These are phyloP conservation scores for Syncephalis plumigaleata DNA, from an alignment of 371 early-diverging fungal species.

Conservation along the genomic window DNA sequence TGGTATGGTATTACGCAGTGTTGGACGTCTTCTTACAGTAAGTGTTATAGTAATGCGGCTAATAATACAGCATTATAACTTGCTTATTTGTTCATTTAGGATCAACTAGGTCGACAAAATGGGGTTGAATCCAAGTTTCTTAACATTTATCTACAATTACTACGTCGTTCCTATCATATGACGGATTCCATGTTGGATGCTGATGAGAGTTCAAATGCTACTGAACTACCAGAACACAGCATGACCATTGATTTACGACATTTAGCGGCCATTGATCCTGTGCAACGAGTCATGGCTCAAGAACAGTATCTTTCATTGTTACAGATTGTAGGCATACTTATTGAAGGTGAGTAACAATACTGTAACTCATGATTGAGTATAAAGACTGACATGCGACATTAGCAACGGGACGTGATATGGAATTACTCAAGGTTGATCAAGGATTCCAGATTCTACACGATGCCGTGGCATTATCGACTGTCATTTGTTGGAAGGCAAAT, in stretches of 20 bases:
- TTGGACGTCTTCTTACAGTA: conserved; percentile 7
- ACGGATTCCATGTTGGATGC: background rate
- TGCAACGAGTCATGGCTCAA: conserved; percentile 13
- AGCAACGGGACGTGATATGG: conserved; percentile 6
- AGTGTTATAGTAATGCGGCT: too few relatives aligned
- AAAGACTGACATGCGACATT: too few relatives aligned
- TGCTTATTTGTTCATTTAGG: conserved; percentile 2
- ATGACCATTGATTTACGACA: background rate
- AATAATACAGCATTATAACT: background rate
- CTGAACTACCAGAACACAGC: conserved; percentile 3
- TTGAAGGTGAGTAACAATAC: too few relatives aligned
- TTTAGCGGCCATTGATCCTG: conserved; percentile 5
- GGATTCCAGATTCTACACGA: conserved; percentile 16
- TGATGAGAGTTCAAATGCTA: background rate
- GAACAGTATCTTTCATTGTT: conserved; percentile 15
- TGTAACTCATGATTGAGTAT: too few relatives aligned
- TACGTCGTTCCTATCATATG: conserved; percentile 11
- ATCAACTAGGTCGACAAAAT: conserved; percentile 12
- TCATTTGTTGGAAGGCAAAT: conserved; percentile 5
- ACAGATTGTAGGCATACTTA: conserved; percentile 14
- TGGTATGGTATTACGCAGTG: conserved; percentile 15
- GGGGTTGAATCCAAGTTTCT: conserved; percentile 14
- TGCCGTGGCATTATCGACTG: conserved; percentile 12
- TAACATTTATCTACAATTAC: conserved; percentile 16
- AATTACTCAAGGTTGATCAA: conserved; percentile 16